A percentile compares a stretch with the other conserved stretches of the same genome.
Conservation (phyloP, 495 filamentous ascomycete species). For the Opeltia flavorubescens region DNA sequence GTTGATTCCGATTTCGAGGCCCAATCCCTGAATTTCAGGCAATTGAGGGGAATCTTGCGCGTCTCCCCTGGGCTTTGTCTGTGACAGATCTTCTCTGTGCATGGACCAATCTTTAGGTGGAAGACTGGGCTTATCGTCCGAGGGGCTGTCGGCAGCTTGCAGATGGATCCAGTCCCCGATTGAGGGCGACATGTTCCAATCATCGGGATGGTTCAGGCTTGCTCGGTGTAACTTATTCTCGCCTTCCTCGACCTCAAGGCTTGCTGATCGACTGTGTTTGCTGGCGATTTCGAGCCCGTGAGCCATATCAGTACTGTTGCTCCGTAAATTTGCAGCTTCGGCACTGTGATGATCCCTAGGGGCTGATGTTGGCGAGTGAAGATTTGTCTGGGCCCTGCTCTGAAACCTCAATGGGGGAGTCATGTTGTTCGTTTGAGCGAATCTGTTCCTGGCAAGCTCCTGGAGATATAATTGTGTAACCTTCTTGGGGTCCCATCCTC, state of each 20-base stretch:
- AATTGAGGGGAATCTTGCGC: slow-evolving; percentile 11
- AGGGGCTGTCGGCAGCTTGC: slow-evolving; percentile 30
- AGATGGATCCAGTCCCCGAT: slow-evolving; percentile 36
- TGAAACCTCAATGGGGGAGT: slow-evolving; percentile 8
- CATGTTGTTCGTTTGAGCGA: slow-evolving; percentile 9
- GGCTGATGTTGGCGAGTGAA: slow-evolving; percentile 3
- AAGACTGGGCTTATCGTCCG: slow-evolving; percentile 14
- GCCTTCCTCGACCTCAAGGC: slow-evolving; percentile 11
- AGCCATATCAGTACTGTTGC: neutral
- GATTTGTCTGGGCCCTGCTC: slow-evolving; percentile 2
- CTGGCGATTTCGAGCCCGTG: neutral
- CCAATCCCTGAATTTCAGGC: slow-evolving; percentile 21
- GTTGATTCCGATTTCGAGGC: slow-evolving; percentile 25
- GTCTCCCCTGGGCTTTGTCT: neutral
- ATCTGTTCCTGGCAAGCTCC: slow-evolving; percentile 29
- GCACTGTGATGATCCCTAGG: slow-evolving; percentile 10
- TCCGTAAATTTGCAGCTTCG: slow-evolving; percentile 4
- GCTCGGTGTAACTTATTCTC: slow-evolving; percentile 18
- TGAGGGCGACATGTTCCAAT: slow-evolving; percentile 43
- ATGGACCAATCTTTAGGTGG: slow-evolving; percentile 16
- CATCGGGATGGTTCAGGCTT: slow-evolving; percentile 33
- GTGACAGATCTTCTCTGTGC: neutral
- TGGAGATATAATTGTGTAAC: slow-evolving; percentile 40
- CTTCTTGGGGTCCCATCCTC: slow-evolving; percentile 38
- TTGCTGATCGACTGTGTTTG: neutral